phyloP scores from a whole-genome alignment of 805 yeast species.

The Candida tallmaniae region DNA sequence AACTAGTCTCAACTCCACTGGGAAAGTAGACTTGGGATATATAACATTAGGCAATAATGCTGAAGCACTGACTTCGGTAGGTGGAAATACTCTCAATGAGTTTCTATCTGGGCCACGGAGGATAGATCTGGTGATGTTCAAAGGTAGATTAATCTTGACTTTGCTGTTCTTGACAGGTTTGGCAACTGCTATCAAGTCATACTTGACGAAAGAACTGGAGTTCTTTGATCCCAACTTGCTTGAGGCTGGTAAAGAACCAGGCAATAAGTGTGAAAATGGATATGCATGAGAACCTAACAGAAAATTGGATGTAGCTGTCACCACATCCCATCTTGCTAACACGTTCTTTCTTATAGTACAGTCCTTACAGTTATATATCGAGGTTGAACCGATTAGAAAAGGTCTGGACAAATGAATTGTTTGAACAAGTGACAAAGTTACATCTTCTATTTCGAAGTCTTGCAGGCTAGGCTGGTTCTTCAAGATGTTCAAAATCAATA shows the following conservation, averaged over 20 bases:
- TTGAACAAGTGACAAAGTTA: slow-evolving; percentile 68
- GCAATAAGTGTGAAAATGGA: slow-evolving; percentile 86
- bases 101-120: slow-evolving; percentile 79
- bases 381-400: slow-evolving; percentile 48
- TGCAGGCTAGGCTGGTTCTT: slow-evolving; percentile 15
- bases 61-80: slow-evolving; percentile 84
- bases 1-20: slow-evolving; percentile 77
- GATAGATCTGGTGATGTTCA: slow-evolving; percentile 72
- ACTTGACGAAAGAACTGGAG: slow-evolving; percentile 52
- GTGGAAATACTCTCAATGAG: slow-evolving; percentile 89
- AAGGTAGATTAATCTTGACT: slow-evolving; percentile 50
- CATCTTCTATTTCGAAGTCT: slow-evolving; percentile 42
- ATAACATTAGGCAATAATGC: slow-evolving; percentile 86
- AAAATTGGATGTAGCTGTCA: slow-evolving; percentile 54
- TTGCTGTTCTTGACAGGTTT: slow-evolving; percentile 22
- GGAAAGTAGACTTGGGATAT: slow-evolving; percentile 82
- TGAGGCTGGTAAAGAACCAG: slow-evolving; percentile 85
- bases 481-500: slow-evolving; percentile 45
- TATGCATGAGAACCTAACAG: slow-evolving; percentile 73
- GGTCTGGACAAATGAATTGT: slow-evolving; percentile 63
- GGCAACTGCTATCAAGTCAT: slow-evolving; percentile 68
- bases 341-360: slow-evolving; percentile 56
- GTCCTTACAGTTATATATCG: slow-evolving; percentile 49
- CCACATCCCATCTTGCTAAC: slow-evolving; percentile 85
- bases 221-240: slow-evolving; percentile 54